Evolutionary conservation across 805 yeast genomes (phyloP).

Genomic region (Aciculoconidium aculeatum): DNA sequence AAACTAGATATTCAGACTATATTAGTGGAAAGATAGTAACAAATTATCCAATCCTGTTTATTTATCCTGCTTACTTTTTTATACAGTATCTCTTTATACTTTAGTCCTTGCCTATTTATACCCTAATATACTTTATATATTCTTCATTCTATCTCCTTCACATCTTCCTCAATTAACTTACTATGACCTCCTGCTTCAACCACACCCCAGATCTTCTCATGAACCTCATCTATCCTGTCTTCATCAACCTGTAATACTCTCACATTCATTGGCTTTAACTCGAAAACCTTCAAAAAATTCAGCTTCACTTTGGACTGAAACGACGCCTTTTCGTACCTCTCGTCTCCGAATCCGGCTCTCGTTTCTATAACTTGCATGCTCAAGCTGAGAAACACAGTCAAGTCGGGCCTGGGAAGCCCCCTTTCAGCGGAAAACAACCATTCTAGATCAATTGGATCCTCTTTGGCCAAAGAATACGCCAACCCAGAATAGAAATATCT

Average conservation of each 20-base stretch:
- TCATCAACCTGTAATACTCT: conserved; percentile 55
- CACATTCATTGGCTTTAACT: conserved; percentile 25
- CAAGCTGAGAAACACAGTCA: conserved; percentile 69
- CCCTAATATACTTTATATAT: no score
- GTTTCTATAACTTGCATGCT: conserved; percentile 35
- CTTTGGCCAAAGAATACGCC: conserved; percentile 85
- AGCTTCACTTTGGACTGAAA: conserved; percentile 70
- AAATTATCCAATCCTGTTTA: no score
- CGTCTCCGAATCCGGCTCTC: conserved; percentile 89
- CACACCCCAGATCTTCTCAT: conserved; percentile 36
- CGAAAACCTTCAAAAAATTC: conserved; percentile 48
- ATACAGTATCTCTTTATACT: no score
- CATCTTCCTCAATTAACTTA: conserved; percentile 9
- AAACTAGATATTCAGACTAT: no score
- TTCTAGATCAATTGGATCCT: conserved; percentile 45
- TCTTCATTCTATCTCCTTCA: conserved; percentile 4
- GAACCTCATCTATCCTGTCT: conserved; percentile 51
- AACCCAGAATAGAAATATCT: conserved; percentile 90
- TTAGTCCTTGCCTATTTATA: no score
- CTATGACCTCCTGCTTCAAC: conserved; percentile 9
- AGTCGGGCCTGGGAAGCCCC: conserved; percentile 85
- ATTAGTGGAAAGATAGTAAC: no score
- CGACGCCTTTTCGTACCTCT: conserved; percentile 71
- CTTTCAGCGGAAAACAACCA: conserved; percentile 83
- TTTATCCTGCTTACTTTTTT: no score